Percentiles rank a stretch among this genome's conserved stretches.
Conservation (phyloP, 176 grass and related monocot genomes). For the Miscanthus lutarioriparius region DNA sequence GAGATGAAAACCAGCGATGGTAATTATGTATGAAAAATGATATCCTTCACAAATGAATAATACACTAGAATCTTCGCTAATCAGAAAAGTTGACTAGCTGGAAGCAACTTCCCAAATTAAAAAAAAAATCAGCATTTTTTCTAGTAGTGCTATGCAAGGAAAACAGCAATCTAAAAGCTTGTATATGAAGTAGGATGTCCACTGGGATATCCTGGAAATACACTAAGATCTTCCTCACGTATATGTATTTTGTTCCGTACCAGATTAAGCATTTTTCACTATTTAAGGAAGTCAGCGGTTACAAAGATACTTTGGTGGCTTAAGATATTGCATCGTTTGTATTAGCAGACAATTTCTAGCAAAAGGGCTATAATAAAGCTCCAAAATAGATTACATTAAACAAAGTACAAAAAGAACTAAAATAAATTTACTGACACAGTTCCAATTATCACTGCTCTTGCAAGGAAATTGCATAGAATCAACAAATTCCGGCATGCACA, state of each 20-base stretch:
- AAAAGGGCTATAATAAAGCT: neutral
- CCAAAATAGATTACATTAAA: neutral
- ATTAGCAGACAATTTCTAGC: constrained; percentile 2
- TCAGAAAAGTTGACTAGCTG: constrained; percentile 10
- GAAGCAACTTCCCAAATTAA: neutral
- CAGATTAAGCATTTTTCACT: constrained; percentile 17
- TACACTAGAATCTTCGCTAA: constrained; percentile 1
- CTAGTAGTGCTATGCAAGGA: neutral
- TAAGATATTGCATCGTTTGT: constrained; percentile 13
- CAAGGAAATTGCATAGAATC: neutral
- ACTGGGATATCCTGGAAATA: constrained; percentile 20
- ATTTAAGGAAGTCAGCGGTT: constrained; percentile 12
- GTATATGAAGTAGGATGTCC: neutral
- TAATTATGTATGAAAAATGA: neutral
- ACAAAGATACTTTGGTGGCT: constrained; percentile 20
- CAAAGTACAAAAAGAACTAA: neutral
- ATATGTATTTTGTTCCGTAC: neutral
- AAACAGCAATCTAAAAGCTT: constrained; percentile 26
- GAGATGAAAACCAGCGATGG: constrained; percentile 11
- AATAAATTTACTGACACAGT: neutral
- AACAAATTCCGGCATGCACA: constrained; percentile 8
- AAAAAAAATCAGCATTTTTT: neutral
- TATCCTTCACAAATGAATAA: neutral
- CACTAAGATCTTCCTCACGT: constrained; percentile 11
- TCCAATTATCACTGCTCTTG: constrained; percentile 7